Percentiles rank a stretch among this genome's conserved stretches.
phyloP scores from a whole-genome alignment of 441 rosid genomes.

The Manihot esculenta region DNA sequence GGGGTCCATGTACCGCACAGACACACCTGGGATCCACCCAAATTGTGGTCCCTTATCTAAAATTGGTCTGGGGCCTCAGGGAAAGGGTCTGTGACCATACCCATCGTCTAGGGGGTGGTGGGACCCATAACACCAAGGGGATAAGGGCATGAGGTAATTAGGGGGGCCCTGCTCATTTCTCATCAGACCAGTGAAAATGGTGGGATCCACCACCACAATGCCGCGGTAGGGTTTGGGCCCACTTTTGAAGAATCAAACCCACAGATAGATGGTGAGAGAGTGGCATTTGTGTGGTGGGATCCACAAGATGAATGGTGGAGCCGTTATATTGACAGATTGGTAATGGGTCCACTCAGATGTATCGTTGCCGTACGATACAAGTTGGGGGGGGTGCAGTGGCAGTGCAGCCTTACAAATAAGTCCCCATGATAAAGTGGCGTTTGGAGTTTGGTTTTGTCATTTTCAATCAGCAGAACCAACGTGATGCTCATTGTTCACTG shows the following conservation, averaged over 20 bases:
- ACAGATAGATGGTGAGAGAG: not conserved
- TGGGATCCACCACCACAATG: conserved; percentile 32
- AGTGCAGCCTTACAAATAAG: too few relatives aligned
- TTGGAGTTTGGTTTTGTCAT: not conserved
- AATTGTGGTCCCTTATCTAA: not conserved
- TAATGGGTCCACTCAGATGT: not conserved
- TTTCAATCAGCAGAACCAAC: not conserved
- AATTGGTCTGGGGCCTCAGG: conserved; percentile 16
- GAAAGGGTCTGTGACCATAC: conserved; percentile 29
- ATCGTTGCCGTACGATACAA: conserved; percentile 12
- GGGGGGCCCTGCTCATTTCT: conserved; percentile 15
- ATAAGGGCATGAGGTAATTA: not conserved
- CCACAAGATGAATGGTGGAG: conserved; percentile 14
- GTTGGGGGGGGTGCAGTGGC: not conserved
- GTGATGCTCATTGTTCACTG: not conserved
- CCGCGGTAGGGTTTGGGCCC: conserved; percentile 5
- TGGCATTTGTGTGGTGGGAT: conserved; percentile 3
- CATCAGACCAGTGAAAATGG: conserved; percentile 27
- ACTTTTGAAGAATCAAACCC: conserved; percentile 20
- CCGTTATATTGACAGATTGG: conserved; percentile 15
- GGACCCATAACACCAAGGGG: conserved; percentile 8
- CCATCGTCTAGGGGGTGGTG: not conserved
- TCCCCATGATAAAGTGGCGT: not conserved
- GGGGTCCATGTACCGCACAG: conserved; percentile 8
- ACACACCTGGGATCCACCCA: conserved; percentile 14